Conservation (phyloP, 2,329 filamentous ascomycete species). For the Apiospora phragmitis region DNA sequence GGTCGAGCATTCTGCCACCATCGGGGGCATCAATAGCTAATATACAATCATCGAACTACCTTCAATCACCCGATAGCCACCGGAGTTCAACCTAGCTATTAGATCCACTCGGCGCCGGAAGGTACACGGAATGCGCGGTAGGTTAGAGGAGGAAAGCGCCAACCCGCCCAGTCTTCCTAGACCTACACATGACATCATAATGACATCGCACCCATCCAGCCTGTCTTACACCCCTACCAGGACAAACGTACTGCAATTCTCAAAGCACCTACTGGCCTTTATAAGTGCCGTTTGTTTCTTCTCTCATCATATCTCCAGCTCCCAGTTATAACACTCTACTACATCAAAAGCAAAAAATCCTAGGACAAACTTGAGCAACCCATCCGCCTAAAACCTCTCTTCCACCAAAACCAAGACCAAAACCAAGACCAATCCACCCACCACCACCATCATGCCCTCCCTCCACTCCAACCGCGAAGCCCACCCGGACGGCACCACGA, state of each 20-base stretch:
- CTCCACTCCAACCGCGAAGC: constrained; percentile 5
- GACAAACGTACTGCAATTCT: neutral
- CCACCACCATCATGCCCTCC: neutral
- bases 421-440: neutral
- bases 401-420: neutral
- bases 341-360: neutral
- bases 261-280: neutral
- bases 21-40: no score
- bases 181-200: neutral
- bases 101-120: neutral
- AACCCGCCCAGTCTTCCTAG: neutral
- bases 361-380: neutral
- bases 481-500: constrained; percentile 12
- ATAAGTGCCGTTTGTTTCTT: neutral
- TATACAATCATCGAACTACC: neutral
- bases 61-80: neutral
- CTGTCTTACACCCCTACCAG: neutral
- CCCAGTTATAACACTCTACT: neutral
- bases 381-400: neutral
- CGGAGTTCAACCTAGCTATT: neutral
- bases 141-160: neutral
- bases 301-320: neutral
- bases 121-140: neutral
- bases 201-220: neutral
- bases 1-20: no score